These are phyloP conservation scores for Neoboletus subvelutipes DNA, from an alignment of 768 basidiomycete genomes.

Conservation along the genomic window DNA sequence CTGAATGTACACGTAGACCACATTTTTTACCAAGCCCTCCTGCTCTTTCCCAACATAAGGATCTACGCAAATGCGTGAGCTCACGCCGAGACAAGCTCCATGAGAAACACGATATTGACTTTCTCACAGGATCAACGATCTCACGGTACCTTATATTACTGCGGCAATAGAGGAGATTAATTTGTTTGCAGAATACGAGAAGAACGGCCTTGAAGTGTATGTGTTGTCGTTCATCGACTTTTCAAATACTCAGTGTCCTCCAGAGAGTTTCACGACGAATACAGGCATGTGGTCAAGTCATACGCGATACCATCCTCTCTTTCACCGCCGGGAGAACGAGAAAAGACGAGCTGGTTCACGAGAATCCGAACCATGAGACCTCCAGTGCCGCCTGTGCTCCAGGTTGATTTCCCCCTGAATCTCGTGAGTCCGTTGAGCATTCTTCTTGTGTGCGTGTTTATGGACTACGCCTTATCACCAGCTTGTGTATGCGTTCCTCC, in stretches of 20 bases:
- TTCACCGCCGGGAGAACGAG: slow-evolving; percentile 44
- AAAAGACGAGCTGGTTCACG: slow-evolving; percentile 42
- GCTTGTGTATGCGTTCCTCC: slow-evolving; percentile 56
- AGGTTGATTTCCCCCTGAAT: slow-evolving; percentile 67
- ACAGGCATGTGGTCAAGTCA: slow-evolving; percentile 54
- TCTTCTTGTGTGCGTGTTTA: background rate
- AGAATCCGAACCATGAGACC: slow-evolving; percentile 39
- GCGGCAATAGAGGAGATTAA: slow-evolving; percentile 70
- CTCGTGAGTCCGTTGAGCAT: slow-evolving; percentile 45
- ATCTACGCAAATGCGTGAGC: slow-evolving; percentile 84
- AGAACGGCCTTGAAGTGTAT: slow-evolving; percentile 63
- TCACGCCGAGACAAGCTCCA: background rate
- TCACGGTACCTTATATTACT: slow-evolving; percentile 81
- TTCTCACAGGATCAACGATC: slow-evolving; percentile 58
- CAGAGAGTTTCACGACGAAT: slow-evolving; percentile 58
- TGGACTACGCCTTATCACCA: slow-evolving; percentile 24
- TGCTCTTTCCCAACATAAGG: slow-evolving; percentile 62
- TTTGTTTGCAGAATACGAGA: slow-evolving; percentile 55
- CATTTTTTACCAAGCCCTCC: slow-evolving; percentile 73
- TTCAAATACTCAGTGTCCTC: slow-evolving; percentile 4
- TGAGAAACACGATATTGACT: background rate
- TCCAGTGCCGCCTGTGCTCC: slow-evolving; percentile 57
- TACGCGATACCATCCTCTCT: slow-evolving; percentile 47
- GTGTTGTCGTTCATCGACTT: slow-evolving; percentile 18
- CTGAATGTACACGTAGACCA: slow-evolving; percentile 44